A percentile compares a stretch with the other conserved stretches of the same genome.
Conservation (phyloP, 257 asterid species). For the Gentiana straminea region DNA sequence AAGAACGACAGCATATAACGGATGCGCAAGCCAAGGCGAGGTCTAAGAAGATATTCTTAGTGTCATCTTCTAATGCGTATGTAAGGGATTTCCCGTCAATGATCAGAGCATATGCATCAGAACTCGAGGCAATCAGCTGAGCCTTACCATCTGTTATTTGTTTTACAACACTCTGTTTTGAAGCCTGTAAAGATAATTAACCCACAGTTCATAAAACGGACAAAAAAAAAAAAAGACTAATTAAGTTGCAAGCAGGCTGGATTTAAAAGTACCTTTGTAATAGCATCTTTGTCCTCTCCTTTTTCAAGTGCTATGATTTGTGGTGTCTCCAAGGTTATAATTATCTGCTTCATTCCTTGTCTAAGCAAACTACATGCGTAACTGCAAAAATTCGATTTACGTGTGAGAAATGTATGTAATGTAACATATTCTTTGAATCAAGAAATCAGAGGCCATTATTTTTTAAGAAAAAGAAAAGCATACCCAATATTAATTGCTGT, state of each 20-base stretch:
- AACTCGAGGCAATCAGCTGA: slow-evolving; percentile 27
- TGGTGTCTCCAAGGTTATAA: slow-evolving; percentile 49
- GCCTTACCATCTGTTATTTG: slow-evolving; percentile 74
- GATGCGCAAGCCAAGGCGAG: slow-evolving; percentile 84
- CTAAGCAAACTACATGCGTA: slow-evolving; percentile 93
- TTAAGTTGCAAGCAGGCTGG: neutral
- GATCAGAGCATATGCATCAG: slow-evolving; percentile 81
- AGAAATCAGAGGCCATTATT: neutral
- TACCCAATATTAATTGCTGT: slow-evolving; percentile 89
- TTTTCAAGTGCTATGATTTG: slow-evolving; percentile 70
- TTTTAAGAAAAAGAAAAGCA: neutral
- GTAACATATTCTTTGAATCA: neutral
- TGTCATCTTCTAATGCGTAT: slow-evolving; percentile 65
- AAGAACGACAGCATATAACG: slow-evolving; percentile 95
- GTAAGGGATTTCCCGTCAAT: slow-evolving; percentile 93
- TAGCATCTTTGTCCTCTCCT: slow-evolving; percentile 55
- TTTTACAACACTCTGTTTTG: slow-evolving; percentile 43
- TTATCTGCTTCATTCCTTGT: slow-evolving; percentile 94
- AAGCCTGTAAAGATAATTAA: slow-evolving; percentile 40
- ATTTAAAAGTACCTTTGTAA: slow-evolving; percentile 51
- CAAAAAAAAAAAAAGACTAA: no score
- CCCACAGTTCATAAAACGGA: no score
- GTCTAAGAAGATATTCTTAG: slow-evolving; percentile 56
- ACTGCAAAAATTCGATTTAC: slow-evolving; percentile 34
- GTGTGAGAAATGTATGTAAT: slow-evolving; percentile 23